phyloP scores from a whole-genome alignment of 345 rosid species.

The Eucalyptus melliodora region DNA sequence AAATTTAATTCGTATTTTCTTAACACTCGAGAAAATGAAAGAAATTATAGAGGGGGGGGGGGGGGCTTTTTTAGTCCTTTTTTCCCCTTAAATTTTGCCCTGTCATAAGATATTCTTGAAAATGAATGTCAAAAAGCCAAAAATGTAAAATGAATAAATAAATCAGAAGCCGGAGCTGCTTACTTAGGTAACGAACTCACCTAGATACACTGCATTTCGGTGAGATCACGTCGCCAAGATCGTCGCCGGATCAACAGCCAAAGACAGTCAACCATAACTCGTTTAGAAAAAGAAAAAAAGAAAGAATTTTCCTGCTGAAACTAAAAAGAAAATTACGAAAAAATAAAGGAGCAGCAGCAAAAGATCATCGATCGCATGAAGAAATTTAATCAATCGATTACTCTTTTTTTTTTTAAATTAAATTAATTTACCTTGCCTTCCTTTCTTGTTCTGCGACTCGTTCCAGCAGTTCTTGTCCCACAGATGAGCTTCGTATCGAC shows the following conservation, averaged over 20 bases:
- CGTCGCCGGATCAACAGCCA: background rate
- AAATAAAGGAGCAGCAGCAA: background rate
- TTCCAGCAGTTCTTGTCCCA: constrained; percentile 67
- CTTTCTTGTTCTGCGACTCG: constrained; percentile 50
- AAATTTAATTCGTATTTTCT: background rate
- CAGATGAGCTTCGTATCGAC: constrained; percentile 50
- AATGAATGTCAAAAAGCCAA: background rate
- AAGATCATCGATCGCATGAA: background rate
- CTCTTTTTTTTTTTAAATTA: background rate
- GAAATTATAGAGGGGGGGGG: background rate
- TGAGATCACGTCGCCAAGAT: constrained; percentile 1
- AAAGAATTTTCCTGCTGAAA: background rate
- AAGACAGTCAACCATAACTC: background rate
- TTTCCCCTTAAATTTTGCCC: background rate
- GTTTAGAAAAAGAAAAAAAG: background rate
- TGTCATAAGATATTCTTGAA: background rate
- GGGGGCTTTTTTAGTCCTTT: background rate
- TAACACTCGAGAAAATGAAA: background rate
- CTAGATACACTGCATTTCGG: constrained; percentile 38
- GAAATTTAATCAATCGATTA: background rate
- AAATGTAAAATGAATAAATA: background rate
- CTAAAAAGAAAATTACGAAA: background rate
- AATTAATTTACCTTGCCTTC: constrained; percentile 35
- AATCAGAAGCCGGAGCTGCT: background rate
- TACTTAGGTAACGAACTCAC: constrained; percentile 5